Conservation (phyloP, 129 eudicot genomes). For the Centella asiatica region DNA sequence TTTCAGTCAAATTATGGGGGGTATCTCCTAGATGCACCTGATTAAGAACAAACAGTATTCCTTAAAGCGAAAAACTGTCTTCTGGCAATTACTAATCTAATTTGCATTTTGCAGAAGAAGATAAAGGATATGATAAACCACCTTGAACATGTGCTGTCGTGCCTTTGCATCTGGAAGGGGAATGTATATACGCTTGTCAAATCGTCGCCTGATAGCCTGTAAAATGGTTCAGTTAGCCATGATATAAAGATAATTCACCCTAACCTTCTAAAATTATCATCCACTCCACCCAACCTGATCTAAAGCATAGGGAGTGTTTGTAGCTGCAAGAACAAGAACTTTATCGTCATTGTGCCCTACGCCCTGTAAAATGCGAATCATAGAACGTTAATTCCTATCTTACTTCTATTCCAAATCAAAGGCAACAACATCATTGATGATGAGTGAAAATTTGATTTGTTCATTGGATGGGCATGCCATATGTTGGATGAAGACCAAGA, state of each 20-base stretch:
- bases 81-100: background rate
- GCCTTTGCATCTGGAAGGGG: slow-evolving; percentile 97
- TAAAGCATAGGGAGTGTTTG: slow-evolving; percentile 95
- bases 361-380: slow-evolving; percentile 42
- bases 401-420: background rate
- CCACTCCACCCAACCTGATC: slow-evolving; percentile 59
- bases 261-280: background rate
- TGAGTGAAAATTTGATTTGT: too few relatives aligned
- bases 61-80: background rate
- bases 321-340: slow-evolving; percentile 98
- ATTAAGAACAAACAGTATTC: slow-evolving; percentile 10
- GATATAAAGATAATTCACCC: background rate
- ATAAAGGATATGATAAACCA: slow-evolving; percentile 17
- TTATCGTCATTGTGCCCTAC: slow-evolving; percentile 98
- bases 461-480: too few relatives aligned
- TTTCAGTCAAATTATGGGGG: slow-evolving; percentile 84
- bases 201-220: slow-evolving; percentile 88
- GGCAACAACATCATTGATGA: background rate
- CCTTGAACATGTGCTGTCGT: slow-evolving; percentile 95
- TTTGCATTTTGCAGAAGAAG: background rate
- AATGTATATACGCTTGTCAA: slow-evolving; percentile 96
- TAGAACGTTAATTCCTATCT: background rate
- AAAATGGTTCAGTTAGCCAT: slow-evolving; percentile 7
- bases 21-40: slow-evolving; percentile 99
- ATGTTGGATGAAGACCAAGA: too few relatives aligned